Conservation (phyloP, 2,329 filamentous ascomycete species). For the Blastomyces silverae region DNA sequence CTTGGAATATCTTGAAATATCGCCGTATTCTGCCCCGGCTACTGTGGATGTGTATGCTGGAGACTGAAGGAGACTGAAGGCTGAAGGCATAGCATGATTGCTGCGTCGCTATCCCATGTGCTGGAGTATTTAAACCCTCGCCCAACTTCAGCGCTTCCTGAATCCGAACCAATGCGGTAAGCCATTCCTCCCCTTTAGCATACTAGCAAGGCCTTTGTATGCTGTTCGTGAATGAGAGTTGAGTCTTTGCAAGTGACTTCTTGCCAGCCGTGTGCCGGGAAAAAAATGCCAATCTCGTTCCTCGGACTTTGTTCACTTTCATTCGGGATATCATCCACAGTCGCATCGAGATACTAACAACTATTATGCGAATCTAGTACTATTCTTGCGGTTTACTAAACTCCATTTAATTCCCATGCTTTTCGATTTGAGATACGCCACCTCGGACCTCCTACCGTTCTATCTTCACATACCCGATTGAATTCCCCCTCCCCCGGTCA, state of each 20-base stretch:
- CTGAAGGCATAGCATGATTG: background rate
- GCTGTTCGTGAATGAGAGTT: background rate
- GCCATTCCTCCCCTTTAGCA: background rate
- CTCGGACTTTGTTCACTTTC: no score
- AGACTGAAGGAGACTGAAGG: background rate
- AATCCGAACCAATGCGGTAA: constrained; percentile 1
- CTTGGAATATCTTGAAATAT: background rate
- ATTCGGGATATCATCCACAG: background rate
- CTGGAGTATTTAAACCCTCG: background rate
- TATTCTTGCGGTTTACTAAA: constrained; percentile 9
- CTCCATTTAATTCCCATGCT: constrained; percentile 10
- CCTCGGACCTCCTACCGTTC: constrained; percentile 1
- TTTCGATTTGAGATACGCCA: background rate
- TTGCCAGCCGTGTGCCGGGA: background rate
- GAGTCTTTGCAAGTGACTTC: background rate
- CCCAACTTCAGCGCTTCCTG: background rate
- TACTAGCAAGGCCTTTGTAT: background rate
- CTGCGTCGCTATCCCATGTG: background rate
- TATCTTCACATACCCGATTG: constrained; percentile 15
- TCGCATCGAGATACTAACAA: background rate
- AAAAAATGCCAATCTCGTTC: background rate
- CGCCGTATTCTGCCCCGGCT: background rate
- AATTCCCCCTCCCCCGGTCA: constrained; percentile 49
- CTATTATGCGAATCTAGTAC: background rate
- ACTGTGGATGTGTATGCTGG: constrained; percentile 1